Base-by-base conservation (phyloP, 1,284 basidiomycete genomes). In the Ceratobasidium sp. region DNA sequence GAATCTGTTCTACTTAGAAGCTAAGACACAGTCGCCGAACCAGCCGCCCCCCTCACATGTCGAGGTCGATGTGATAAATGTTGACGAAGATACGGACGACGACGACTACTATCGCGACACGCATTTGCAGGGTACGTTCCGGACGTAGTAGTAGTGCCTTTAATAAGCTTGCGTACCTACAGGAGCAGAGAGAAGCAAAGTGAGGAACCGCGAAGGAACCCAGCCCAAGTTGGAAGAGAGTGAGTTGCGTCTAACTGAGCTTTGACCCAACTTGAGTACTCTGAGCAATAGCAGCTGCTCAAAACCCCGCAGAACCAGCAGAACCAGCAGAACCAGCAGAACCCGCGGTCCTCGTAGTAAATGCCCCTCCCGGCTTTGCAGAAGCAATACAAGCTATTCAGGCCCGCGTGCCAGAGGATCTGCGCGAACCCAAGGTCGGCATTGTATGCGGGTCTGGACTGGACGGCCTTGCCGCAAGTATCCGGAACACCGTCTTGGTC, bases 401-500 rank as follows among this genome's bases (percentile, higher is more conserved):
- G 41, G 24, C n/a, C 6, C 56, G 65, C 27, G 45, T 76, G 15
- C 56, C 67, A 1, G 33, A 63, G 33, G 57, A 63, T 36, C 51
- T 77, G n/a, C 60, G 60, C 36, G 51, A 74, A 47, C 78, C 74
- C 19, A 72, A 60, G 44, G 54, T 78, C 6, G 77, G 75, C 33
- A 78, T 78, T n/a, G 76, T 78, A 27, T 78, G 77, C 57, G 77
- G 77, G 15, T 76, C 76, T 33, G 77, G 77, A n/a, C 62, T 78
- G 19, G 59, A 73, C 41, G 75, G 72, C 9, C 65, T 78, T 24
- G 77, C 48, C 9, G 65, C 53, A 22, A 56, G 33, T 17, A 73
- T 78, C 29, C 36, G 76, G 27, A 65, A 71, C 6, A 44, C 48
- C 19, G 62, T 65, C 2, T 27, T 67, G 29, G 63, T 78, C 4